Percentiles rank a stretch among this genome's conserved stretches.
These are phyloP conservation scores for Anethum foeniculum DNA, from an alignment of 140 eudicot species.

Conservation along the genomic window DNA sequence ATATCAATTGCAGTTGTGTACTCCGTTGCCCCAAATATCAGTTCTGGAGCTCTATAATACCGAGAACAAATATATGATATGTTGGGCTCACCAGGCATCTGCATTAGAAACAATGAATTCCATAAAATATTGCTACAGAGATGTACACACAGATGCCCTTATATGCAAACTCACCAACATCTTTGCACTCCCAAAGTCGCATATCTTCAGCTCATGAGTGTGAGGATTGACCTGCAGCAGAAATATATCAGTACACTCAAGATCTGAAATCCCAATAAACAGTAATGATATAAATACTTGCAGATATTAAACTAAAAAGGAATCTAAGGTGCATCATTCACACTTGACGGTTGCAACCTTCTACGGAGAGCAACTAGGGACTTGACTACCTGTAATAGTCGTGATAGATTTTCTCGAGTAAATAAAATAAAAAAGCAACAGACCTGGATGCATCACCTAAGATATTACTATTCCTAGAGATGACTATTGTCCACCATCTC, in stretches of 20 bases:
- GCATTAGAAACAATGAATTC: constrained; percentile 9
- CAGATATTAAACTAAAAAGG: not conserved
- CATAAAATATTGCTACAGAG: not conserved
- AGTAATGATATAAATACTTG: not conserved
- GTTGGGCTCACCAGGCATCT: constrained; percentile 98
- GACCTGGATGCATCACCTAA: not conserved
- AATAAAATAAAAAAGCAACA: not conserved
- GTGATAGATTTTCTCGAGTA: not conserved
- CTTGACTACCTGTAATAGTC: not conserved
- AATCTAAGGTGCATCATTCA: not conserved
- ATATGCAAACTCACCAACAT: constrained; percentile 57
- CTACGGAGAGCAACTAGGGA: not conserved
- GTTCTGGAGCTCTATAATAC: constrained; percentile 93
- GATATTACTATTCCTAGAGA: not conserved
- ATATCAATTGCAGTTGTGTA: constrained; percentile 93
- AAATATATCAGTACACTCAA: not conserved
- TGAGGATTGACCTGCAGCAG: constrained; percentile 85
- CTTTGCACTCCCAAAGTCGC: constrained; percentile 98
- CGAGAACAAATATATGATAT: constrained; percentile 93
- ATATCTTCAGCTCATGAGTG: constrained; percentile 88
- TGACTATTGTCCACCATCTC: not conserved
- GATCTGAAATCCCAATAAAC: constrained; percentile 6
- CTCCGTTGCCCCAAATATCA: constrained; percentile 96
- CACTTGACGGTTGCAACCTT: not conserved
- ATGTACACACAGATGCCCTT: not conserved